phyloP scores from a whole-genome alignment of 129 eudicot genomes.

The Saussurea involucrata region DNA sequence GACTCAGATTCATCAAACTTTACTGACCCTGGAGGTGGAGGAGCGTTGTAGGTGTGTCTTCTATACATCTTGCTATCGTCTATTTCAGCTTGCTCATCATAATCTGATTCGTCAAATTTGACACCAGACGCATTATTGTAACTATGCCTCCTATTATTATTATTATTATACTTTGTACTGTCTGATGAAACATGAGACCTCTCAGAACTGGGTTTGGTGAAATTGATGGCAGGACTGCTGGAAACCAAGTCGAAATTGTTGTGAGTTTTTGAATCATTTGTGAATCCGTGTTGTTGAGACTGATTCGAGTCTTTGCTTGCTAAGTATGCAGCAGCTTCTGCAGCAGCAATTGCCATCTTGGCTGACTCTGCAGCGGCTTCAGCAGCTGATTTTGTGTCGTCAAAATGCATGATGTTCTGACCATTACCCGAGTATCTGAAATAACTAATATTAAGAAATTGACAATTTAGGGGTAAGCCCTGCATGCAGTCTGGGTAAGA shows the following conservation, averaged over 20 bases:
- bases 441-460: not conserved
- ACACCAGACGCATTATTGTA: conserved; percentile 61
- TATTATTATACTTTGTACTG: conserved; percentile 23
- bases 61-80: conserved; percentile 35
- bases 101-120: conserved; percentile 74
- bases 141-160: conserved; percentile 58
- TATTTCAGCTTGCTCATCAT: conserved; percentile 35
- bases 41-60: conserved; percentile 66
- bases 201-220: conserved; percentile 24
- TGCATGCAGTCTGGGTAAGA: not conserved
- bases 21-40: conserved; percentile 34
- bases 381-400: conserved; percentile 90
- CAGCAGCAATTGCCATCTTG: conserved; percentile 90
- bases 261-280: conserved; percentile 2
- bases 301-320: conserved; percentile 47
- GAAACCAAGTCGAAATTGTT: conserved; percentile 6
- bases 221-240: conserved; percentile 15
- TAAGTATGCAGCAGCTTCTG: conserved; percentile 81
- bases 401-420: conserved; percentile 35
- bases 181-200: conserved; percentile 20
- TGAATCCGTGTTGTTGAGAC: conserved; percentile 26
- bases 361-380: conserved; percentile 90
- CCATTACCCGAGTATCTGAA: conserved; percentile 38
- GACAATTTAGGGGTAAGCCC: not conserved
- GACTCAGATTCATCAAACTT: conserved; percentile 77